Evolutionary conservation across 2,329 filamentous ascomycete genomes (phyloP).

Genomic region (Trichoderma brevicompactum): DNA sequence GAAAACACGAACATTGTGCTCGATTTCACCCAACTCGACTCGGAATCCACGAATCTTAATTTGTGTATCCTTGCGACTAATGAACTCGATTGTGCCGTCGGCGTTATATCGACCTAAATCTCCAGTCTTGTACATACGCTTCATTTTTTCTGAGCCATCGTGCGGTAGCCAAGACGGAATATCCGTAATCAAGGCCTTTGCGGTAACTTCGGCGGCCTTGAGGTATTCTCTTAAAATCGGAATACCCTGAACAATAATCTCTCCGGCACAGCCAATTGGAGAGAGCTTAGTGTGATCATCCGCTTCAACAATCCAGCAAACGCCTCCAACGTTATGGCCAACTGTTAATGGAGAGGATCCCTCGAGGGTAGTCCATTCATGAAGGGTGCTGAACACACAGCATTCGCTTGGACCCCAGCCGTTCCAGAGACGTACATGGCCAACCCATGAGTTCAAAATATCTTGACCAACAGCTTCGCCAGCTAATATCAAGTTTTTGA

Average conservation of each 20-base stretch:
- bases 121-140: conserved; percentile 50
- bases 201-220: conserved; percentile 54
- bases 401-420: conserved; percentile 19
- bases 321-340: conserved; percentile 42
- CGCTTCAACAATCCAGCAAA: conserved; percentile 35
- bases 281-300: background rate
- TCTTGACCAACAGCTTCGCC: conserved; percentile 22
- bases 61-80: conserved; percentile 61
- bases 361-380: background rate
- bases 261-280: background rate
- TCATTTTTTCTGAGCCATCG: background rate
- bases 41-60: conserved; percentile 62
- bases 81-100: conserved; percentile 48
- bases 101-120: conserved; percentile 50
- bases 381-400: conserved; percentile 25
- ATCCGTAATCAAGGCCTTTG: background rate
- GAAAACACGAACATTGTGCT: conserved; percentile 35
- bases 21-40: conserved; percentile 50
- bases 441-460: background rate
- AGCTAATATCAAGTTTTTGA: conserved; percentile 24
- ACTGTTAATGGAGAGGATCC: background rate
- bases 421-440: conserved; percentile 2
- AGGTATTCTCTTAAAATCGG: conserved; percentile 60
- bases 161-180: background rate
- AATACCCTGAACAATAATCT: conserved; percentile 41